A percentile compares a stretch with the other conserved stretches of the same genome.
phyloP scores from a whole-genome alignment of 2,329 filamentous ascomycete species.

The Sclerotinia spermophila region DNA sequence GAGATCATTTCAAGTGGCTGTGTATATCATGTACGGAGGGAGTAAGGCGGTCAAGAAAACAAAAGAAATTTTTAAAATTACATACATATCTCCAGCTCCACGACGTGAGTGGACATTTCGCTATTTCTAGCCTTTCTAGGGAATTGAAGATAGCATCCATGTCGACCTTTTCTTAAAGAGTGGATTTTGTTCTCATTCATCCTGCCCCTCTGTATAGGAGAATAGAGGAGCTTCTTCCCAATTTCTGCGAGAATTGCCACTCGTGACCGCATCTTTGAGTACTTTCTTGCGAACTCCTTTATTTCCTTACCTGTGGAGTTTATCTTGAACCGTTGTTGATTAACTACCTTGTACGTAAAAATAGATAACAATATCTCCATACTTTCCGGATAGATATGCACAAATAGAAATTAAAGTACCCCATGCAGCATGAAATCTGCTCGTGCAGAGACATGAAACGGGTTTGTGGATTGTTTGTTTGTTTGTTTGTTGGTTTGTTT shows the following conservation, averaged over 20 bases:
- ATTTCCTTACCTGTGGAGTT: background rate
- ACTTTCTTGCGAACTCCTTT: background rate
- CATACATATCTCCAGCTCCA: constrained; percentile 9
- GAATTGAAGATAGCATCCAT: background rate
- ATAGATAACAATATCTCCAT: background rate
- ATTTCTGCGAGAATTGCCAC: background rate
- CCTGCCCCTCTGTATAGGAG: constrained; percentile 4
- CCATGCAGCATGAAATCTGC: background rate
- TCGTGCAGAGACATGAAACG: constrained; percentile 7
- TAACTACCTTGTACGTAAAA: too few species aligned
- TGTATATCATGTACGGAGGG: background rate
- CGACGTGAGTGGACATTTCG: background rate
- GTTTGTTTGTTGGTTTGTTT: background rate
- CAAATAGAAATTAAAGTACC: background rate
- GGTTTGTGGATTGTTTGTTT: background rate
- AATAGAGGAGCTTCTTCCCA: constrained; percentile 2
- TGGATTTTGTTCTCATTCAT: background rate
- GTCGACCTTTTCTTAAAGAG: background rate
- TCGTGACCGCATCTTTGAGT: background rate
- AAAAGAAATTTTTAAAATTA: background rate
- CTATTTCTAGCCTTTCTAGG: background rate
- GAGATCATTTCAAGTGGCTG: constrained; percentile 6
- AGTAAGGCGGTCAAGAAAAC: constrained; percentile 7
- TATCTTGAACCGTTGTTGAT: background rate
- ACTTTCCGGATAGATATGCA: background rate